Base-by-base conservation (phyloP, 176 grass and related monocot genomes). In the Cymbopogon citratus region DNA sequence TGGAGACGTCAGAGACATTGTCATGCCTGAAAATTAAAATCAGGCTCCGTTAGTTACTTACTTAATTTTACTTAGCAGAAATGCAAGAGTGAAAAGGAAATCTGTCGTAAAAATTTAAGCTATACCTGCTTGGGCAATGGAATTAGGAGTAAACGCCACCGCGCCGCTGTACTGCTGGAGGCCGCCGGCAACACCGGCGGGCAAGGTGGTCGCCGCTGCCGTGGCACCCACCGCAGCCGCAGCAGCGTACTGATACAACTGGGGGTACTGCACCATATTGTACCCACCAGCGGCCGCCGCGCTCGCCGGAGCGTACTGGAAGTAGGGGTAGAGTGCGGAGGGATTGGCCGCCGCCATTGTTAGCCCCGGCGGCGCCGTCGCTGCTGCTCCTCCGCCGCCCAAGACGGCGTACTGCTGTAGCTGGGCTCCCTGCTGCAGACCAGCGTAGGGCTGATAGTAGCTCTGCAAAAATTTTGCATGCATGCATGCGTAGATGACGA, bases 181-280 rank as follows among this genome's bases (percentile, higher is more conserved):
- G n/a, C 79, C 60, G 25, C 65, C 66, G 6, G 13, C 72, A 0
- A 64, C 33, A 7, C 39, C 9, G 2, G 80, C 27, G n/a, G 45
- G 39, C 3, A 72, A 60, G 26, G 73, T 59, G 38, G 63, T 56
- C 63, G 78, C 21, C 45, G 48, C 60, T 3, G 73, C 14, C 12
- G 66, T 24, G 18, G 26, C 71, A 4, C 75, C 63, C 9, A 27
- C 45, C 8, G 59, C 81, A 5, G 48, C 73, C 12, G 74, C 44
- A 0, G 74, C 44, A 0, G 82, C n/a, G 5, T 86, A 86, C 59
- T 82, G 88, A 48, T 86, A 90, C 28, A 82, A n/a, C 66, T 81
- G 73, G 15, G 87, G 87, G 79, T 86, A 86, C 9, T 82, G 83
- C 61, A 65, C 43, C 45, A 78, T 33, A 79, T 23, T 24, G 79